Evolutionary conservation across 2,329 filamentous ascomycete genomes (phyloP).

Genomic region (Clarireedia hainanense): DNA sequence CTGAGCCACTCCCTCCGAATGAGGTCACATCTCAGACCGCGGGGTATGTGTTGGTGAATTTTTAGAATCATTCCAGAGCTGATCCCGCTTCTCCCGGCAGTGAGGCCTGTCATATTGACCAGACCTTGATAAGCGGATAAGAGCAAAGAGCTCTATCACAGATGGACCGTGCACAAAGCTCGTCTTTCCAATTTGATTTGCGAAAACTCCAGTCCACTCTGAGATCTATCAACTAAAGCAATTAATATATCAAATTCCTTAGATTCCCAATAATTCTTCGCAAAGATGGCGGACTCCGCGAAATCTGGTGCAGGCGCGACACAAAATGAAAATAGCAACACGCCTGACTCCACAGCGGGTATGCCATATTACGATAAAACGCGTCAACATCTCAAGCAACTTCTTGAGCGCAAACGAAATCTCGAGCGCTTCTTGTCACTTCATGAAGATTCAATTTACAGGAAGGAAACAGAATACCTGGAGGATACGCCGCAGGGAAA

Average conservation of each 20-base stretch:
- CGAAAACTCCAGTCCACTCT: background rate
- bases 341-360: conserved; percentile 40
- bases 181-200: background rate
- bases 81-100: background rate
- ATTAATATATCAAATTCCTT: background rate
- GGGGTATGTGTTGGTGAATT: background rate
- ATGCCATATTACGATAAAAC: conserved; percentile 67
- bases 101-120: background rate
- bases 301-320: background rate
- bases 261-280: too few species aligned
- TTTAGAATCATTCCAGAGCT: background rate
- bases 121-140: conserved; percentile 5
- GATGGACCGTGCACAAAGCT: background rate
- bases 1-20: too few species aligned
- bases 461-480: conserved; percentile 79
- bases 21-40: too few species aligned
- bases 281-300: background rate
- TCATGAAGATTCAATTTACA: conserved; percentile 71
- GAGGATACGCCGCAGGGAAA: conserved; percentile 86
- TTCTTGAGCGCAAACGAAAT: conserved; percentile 55
- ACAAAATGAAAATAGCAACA: background rate
- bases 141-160: background rate
- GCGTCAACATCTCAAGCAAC: conserved; percentile 57
- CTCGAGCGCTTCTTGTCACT: conserved; percentile 24
- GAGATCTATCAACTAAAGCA: background rate